Percentiles rank a stretch among this genome's conserved stretches.
phyloP scores from a whole-genome alignment of 1,284 basidiomycete species.

The Microbotryum scabiosae region DNA sequence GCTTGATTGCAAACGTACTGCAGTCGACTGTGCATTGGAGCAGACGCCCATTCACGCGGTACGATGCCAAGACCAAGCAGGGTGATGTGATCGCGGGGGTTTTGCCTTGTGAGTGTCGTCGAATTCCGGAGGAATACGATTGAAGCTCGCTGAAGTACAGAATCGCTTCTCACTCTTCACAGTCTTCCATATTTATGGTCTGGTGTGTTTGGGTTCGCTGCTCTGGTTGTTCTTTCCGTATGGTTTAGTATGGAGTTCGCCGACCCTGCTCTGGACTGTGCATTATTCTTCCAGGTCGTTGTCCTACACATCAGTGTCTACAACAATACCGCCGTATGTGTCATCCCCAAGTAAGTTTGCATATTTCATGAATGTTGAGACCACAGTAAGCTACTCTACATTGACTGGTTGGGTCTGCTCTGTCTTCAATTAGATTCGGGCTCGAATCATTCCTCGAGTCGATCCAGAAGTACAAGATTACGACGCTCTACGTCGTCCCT shows the following conservation, averaged over 20 bases:
- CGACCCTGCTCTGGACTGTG: slow-evolving; percentile 46
- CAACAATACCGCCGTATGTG: slow-evolving; percentile 48
- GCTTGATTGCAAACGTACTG: slow-evolving; percentile 57
- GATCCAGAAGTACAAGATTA: slow-evolving; percentile 58
- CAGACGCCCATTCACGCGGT: slow-evolving; percentile 25
- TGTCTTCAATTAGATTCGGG: slow-evolving; percentile 45
- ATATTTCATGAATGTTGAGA: no score
- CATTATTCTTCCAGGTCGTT: not conserved
- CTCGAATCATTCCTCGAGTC: slow-evolving; percentile 58
- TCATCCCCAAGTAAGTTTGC: slow-evolving; percentile 49
- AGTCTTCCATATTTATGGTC: slow-evolving; percentile 42
- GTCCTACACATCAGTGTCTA: slow-evolving; percentile 13
- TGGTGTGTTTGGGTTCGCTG: slow-evolving; percentile 1
- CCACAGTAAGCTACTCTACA: no score
- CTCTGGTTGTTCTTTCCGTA: slow-evolving; percentile 57
- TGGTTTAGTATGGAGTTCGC: slow-evolving; percentile 35
- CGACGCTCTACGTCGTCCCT: slow-evolving; percentile 39
- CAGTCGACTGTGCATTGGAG: slow-evolving; percentile 40
- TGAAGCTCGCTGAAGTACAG: not conserved
- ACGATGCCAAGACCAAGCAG: slow-evolving; percentile 44
- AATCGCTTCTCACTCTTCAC: slow-evolving; percentile 36
- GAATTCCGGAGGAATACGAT: not conserved
- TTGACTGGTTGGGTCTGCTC: no score
- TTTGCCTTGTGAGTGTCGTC: slow-evolving; percentile 34
- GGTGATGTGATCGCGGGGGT: slow-evolving; percentile 53